Base-by-base conservation (phyloP, 2,329 filamentous ascomycete species). In the Penicillium griseofulvum region DNA sequence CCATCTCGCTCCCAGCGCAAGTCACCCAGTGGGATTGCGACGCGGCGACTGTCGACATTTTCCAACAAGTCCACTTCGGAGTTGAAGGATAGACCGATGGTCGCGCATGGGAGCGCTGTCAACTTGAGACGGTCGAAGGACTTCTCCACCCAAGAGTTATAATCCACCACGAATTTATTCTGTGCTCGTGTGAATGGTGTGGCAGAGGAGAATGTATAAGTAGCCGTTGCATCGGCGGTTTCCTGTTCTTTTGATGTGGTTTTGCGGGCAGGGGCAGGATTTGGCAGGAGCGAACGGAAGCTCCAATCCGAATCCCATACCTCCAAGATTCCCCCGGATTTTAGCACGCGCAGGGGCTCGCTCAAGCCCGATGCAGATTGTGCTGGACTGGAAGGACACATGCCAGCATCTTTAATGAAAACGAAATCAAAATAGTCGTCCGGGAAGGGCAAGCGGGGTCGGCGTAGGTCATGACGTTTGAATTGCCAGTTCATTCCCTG, bases 271-370 rank as follows among this genome's bases (percentile, higher is more conserved):
- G 81, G 82, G 2, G 87, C 85, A 2, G 89, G 85, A 69, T 94
- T 90, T 3, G 90, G 90, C 48, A 90, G 81, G 28, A 97, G 80
- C 71, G 91, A 92, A 63, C 92, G 88, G 60, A 96, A 85, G 12
- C 87, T 83, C 68, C 91, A 86, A 73, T 97, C 92, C 5, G 88
- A 88, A 61, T 96, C 92, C 92, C 92, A 97, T 16, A 95, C 81
- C 70, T 97, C 93, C 26, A 97, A 68, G 2, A 85, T 84, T 5
- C 93, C 93, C 16, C 90, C 91, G 0, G 89, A 87, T 61, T 83
- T 86, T 34, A 96, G 78, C 12, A 96, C 76, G 17, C 92, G 88
- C 43, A 93, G 76, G 58, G 87, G 88, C 68, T 97, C 91, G 61
- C 90, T 87, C 55, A 86, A 70, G n/a, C 83, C 75, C 24, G 66